phyloP scores from a whole-genome alignment of 164 flowering plant species.

The Magnolia officinalis region DNA sequence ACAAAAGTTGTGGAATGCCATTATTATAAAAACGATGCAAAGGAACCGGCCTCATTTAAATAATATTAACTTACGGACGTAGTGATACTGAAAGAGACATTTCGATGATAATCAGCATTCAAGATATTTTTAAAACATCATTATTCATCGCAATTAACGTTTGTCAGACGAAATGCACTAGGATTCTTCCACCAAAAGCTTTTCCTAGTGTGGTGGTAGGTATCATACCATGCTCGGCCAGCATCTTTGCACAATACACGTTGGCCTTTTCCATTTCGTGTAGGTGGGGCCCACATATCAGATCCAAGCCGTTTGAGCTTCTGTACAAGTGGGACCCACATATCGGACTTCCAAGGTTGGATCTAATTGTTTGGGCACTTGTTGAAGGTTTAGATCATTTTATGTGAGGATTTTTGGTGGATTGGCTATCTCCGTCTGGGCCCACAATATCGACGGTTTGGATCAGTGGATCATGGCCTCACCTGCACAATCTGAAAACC shows the following conservation, averaged over 20 bases:
- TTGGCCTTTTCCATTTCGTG: no score
- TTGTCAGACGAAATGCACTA: neutral
- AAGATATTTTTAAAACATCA: neutral
- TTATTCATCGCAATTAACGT: neutral
- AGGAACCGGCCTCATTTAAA: no score
- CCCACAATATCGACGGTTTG: neutral
- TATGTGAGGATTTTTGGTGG: no score
- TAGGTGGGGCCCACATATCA: neutral
- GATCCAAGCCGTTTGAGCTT: no score
- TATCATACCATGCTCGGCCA: neutral
- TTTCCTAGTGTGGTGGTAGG: neutral
- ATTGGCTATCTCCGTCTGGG: neutral
- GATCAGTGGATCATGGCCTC: neutral
- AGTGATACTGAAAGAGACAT: neutral
- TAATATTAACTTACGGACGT: neutral
- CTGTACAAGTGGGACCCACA: no score
- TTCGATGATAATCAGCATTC: neutral
- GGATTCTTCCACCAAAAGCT: neutral
- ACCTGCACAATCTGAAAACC: neutral
- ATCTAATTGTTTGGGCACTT: no score
- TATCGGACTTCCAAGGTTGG: no score
- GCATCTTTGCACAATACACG: neutral
- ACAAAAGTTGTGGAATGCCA: no score
- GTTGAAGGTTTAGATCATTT: no score
- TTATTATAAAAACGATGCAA: no score